These are phyloP conservation scores for Chrysanthemum makinoi DNA, from an alignment of 129 eudicot genomes.

Conservation along the genomic window DNA sequence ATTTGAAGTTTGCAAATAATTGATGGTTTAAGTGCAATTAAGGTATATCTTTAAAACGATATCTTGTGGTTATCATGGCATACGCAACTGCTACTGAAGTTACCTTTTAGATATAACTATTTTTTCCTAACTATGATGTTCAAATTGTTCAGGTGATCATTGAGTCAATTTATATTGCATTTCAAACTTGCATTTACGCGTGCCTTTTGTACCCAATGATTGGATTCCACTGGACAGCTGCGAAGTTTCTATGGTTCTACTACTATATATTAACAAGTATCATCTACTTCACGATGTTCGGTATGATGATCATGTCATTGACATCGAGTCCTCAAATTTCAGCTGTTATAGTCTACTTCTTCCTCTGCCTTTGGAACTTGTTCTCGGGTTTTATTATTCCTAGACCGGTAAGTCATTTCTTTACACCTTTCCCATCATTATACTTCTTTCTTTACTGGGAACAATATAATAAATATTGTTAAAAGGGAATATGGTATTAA, in stretches of 20 bases:
- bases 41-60: too few relatives aligned
- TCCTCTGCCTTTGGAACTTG: conserved; percentile 37
- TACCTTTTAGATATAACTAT: too few relatives aligned
- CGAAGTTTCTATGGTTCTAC: conserved; percentile 32
- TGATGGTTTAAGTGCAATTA: not conserved
- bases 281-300: conserved; percentile 36
- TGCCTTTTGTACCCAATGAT: conserved; percentile 30
- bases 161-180: conserved; percentile 29
- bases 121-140: not conserved
- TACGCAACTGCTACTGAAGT: too few relatives aligned
- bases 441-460: not conserved
- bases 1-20: not conserved
- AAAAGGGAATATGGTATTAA: not conserved
- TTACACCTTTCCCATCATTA: not conserved
- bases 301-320: conserved; percentile 34
- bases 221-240: conserved; percentile 31
- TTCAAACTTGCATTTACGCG: conserved; percentile 26
- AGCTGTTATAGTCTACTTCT: conserved; percentile 32
- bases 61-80: too few relatives aligned
- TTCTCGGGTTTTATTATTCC: conserved; percentile 37
- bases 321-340: conserved; percentile 37
- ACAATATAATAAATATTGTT: not conserved
- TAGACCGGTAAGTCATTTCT: conserved; percentile 27
- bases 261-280: conserved; percentile 30
- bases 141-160: conserved; percentile 24